phyloP scores from a whole-genome alignment of 2,329 filamentous ascomycete species.

The Sporothrix dimorphospora region DNA sequence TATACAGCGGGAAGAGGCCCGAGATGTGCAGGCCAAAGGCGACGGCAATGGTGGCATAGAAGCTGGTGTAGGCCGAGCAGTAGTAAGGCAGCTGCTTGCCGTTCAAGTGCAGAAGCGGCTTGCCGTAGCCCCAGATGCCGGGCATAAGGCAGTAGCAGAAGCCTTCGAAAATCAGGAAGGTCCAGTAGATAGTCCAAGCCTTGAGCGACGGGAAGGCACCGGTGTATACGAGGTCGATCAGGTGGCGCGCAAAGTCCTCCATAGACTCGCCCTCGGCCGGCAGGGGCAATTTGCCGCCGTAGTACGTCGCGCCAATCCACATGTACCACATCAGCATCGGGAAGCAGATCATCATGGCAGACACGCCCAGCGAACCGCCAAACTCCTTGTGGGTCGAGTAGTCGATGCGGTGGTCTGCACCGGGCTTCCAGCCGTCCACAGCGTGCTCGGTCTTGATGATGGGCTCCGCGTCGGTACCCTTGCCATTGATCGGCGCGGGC shows the following conservation, averaged over 20 bases:
- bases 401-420: slow-evolving; percentile 65
- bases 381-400: slow-evolving; percentile 75
- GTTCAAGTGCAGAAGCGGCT: slow-evolving; percentile 78
- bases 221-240: slow-evolving; percentile 74
- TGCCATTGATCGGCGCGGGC: slow-evolving; percentile 39
- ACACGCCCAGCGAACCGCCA: slow-evolving; percentile 79
- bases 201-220: slow-evolving; percentile 80
- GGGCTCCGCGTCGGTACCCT: slow-evolving; percentile 32
- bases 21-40: slow-evolving; percentile 76
- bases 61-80: slow-evolving; percentile 85
- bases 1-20: slow-evolving; percentile 86
- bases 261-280: slow-evolving; percentile 68
- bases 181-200: slow-evolving; percentile 95
- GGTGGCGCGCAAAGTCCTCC: slow-evolving; percentile 70
- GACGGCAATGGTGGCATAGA: slow-evolving; percentile 81
- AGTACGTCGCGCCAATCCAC: slow-evolving; percentile 96
- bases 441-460: slow-evolving; percentile 40
- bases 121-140: slow-evolving; percentile 84
- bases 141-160: slow-evolving; percentile 83
- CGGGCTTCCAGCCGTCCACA: slow-evolving; percentile 62
- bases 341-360: slow-evolving; percentile 87
- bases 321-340: slow-evolving; percentile 98
- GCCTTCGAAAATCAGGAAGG: slow-evolving; percentile 83
- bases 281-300: slow-evolving; percentile 78
- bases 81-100: slow-evolving; percentile 91